Conservation (phyloP, 805 yeast species). For the Ogataea nitratoaversa region DNA sequence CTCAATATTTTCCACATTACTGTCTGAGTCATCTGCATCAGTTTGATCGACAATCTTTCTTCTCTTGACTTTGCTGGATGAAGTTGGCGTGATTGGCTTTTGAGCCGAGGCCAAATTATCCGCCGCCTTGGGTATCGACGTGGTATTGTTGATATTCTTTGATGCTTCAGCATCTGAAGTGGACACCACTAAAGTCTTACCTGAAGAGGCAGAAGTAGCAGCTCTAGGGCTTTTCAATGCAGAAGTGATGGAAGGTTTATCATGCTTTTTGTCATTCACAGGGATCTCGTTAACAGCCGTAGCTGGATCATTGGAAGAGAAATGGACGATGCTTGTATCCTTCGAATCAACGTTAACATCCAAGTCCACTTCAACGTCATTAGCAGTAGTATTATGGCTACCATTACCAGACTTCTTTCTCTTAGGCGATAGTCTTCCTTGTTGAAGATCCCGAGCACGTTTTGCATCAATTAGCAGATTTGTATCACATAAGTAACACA, state of each 20-base stretch:
- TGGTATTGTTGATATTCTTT: not conserved
- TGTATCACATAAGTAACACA: constrained; percentile 71
- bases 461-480: constrained; percentile 38
- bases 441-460: constrained; percentile 30
- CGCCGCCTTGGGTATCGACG: not conserved
- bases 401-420: constrained; percentile 23
- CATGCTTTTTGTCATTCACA: not conserved
- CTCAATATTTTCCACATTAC: constrained; percentile 31
- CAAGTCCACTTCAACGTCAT: too few species aligned
- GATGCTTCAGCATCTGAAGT: not conserved
- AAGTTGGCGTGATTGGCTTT: constrained; percentile 17
- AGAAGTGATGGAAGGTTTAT: not conserved
- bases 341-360: not conserved
- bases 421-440: constrained; percentile 33
- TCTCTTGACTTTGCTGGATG: constrained; percentile 37
- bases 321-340: not conserved
- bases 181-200: not conserved
- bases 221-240: not conserved
- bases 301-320: constrained; percentile 1
- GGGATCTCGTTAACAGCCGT: constrained; percentile 4
- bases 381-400: too few species aligned
- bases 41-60: constrained; percentile 26
- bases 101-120: not conserved
- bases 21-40: constrained; percentile 40
- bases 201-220: not conserved